A percentile compares a stretch with the other conserved stretches of the same genome.
Conservation (phyloP, 2,329 filamentous ascomycete genomes). For the Exophiala oligosperma region DNA sequence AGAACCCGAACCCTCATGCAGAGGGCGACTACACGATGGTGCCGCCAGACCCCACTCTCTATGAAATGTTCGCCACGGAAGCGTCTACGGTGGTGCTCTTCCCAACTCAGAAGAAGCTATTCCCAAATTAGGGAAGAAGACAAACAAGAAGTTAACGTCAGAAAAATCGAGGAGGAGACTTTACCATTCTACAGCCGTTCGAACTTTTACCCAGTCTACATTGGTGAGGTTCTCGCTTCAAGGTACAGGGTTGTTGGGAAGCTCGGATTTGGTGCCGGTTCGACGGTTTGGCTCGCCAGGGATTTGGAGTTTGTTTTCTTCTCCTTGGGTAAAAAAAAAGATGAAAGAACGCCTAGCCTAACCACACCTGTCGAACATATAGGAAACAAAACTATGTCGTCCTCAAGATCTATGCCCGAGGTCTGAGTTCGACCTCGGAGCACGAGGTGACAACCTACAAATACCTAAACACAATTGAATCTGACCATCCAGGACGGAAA, state of each 20-base stretch:
- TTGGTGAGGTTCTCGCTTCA: neutral
- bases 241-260: constrained; percentile 39
- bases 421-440: constrained; percentile 27
- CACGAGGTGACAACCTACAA: constrained; percentile 28
- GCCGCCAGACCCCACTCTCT: too few relatives aligned
- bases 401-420: constrained; percentile 35
- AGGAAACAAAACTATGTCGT: constrained; percentile 33
- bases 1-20: too few relatives aligned
- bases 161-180: constrained; percentile 26
- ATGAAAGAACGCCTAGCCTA: too few relatives aligned
- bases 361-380: neutral
- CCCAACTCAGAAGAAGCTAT: neutral
- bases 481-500: constrained; percentile 80
- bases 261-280: constrained; percentile 38
- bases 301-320: constrained; percentile 32
- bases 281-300: constrained; percentile 39
- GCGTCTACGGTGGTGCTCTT: too few relatives aligned
- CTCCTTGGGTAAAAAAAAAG: too few relatives aligned
- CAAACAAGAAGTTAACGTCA: neutral
- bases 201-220: constrained; percentile 26
- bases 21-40: too few relatives aligned
- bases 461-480: constrained; percentile 20
- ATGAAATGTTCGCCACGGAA: too few relatives aligned
- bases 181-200: constrained; percentile 24
- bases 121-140: neutral